Evolutionary conservation across 495 filamentous ascomycete species (phyloP), one percentile per base, ranked within the genome.

Genomic region (Annulohypoxylon maeteangense): DNA sequence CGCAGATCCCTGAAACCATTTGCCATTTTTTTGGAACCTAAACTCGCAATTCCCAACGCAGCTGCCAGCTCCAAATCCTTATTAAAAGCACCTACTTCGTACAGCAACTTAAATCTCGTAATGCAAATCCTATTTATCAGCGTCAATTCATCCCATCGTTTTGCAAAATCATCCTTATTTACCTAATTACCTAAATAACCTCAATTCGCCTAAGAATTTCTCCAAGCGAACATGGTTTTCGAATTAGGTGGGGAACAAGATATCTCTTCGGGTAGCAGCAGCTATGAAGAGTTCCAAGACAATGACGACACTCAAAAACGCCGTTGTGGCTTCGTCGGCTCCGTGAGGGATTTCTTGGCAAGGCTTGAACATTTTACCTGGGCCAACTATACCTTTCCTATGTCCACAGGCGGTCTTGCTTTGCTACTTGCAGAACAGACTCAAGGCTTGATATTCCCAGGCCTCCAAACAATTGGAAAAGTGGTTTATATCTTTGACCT

Each of bases 351-450:
- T 84, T 61, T 65, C 48, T 50, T 77, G 50, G 58, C 62, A 8
- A 81, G 90, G 4, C 78, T 91, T 3, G 81, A 86, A 59, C 90
- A 91, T 70, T 90, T 91, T 73, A 92, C 90, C n/a, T 91, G 88
- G 86, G 89, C 89, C 23, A 91, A 89, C 85, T 93, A 89, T 75
- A 90, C 88, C 10, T 75, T 89, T 70, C 75, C 75, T 16, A 91
- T 92, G 89, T 87, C 88, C 38, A 89, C 87, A 1, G 88, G 88
- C 10, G 90, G 89, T 8, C 77, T 92, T 10, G 86, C 90, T 22
- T 81, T 92, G 16, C 76, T 90, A 34, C 80, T 93, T 29, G 83
- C 81, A 50, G 81, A 81, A 57, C 83, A 86, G 18, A 90, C 89
- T 1, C 83, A 89, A 68, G 78, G 80, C 11, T 91, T 91, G 79